Base-by-base conservation (phyloP, 2,329 filamentous ascomycete species). In the Nemania serpens region DNA sequence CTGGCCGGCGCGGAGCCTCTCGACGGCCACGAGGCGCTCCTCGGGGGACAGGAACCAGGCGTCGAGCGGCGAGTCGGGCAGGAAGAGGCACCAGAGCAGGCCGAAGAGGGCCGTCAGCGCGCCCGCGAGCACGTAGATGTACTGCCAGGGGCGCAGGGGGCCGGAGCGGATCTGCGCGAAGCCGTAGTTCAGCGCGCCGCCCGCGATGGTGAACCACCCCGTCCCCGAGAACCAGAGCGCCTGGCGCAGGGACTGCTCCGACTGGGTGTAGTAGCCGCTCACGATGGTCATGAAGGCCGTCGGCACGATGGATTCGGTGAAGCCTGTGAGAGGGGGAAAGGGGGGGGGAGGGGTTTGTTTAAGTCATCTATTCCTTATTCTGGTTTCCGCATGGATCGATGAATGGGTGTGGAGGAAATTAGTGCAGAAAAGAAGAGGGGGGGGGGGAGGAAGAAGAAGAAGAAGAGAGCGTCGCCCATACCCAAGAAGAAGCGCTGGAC, bases 11-110 rank as follows among this genome's bases (percentile, higher is more conserved):
- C 87, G 77, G 42, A 90, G 75, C 4, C 88, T 77, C 73, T 90
- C 88, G 0, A 89, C 86, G 0, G 86, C 86, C 0, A 88, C 83
- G 17, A 88, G 76, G 6, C 84, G 79, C 73, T 92, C 89, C 12
- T 86, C 83, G 0, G 76, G 73, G 0, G 81, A 85, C 41, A 91
- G 75, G 69, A 91, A 91, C 88, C 88, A 90, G 0, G 89, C 89
- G 0, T 81, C 81, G 0, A 85, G 83, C 0, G 89, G 87, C 1
- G 85, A 88, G 64, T 86, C 85, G 0, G 90, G 89, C 54, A 90
- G 77, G 9, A 79, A 77, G 67, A 90, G 89, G 74, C 88, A 91
- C 69, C 82, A 80, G 0, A 87, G 25, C 25, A 29, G 57, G 0
- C 88, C 88, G 66, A 89, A 90, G 0, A 88, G 48, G 39, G 89